Percentiles rank a stretch among this genome's conserved stretches.
These are phyloP conservation scores for Fagus sylvatica DNA, from an alignment of 306 rosid genomes.

Conservation along the genomic window DNA sequence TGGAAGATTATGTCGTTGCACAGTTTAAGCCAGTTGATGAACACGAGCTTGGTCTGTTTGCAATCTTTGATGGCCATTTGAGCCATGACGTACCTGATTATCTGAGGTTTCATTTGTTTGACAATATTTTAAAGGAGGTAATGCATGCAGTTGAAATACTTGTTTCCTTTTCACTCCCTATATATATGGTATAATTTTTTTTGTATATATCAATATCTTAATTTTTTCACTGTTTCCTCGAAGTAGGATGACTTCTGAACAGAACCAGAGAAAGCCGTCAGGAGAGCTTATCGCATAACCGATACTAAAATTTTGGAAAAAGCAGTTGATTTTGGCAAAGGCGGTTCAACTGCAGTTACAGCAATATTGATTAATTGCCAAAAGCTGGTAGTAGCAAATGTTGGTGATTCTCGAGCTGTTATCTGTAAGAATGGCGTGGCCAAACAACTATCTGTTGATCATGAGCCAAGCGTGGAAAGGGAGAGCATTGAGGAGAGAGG, in stretches of 20 bases:
- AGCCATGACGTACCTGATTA: constrained; percentile 79
- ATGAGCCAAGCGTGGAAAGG: constrained; percentile 74
- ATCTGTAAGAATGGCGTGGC: constrained; percentile 66
- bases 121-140: constrained; percentile 84
- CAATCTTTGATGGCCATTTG: constrained; percentile 94
- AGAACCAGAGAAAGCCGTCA: constrained; percentile 58
- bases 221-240: background rate
- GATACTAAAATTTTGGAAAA: constrained; percentile 71
- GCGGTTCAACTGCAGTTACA: constrained; percentile 98
- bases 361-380: constrained; percentile 85
- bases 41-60: constrained; percentile 86
- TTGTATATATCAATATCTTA: background rate
- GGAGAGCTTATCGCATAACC: constrained; percentile 69
- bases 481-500: constrained; percentile 71
- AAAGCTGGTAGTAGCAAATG: constrained; percentile 76
- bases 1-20: constrained; percentile 92
- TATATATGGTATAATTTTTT: background rate
- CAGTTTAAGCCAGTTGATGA: constrained; percentile 72
- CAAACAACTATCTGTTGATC: constrained; percentile 79
- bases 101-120: constrained; percentile 69
- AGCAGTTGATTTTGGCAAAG: constrained; percentile 76
- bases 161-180: constrained; percentile 1
- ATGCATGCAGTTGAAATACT: background rate
- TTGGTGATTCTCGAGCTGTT: constrained; percentile 96
- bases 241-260: constrained; percentile 81